Conservation (phyloP, 1,284 basidiomycete genomes). For the Takashimella koratensis region DNA sequence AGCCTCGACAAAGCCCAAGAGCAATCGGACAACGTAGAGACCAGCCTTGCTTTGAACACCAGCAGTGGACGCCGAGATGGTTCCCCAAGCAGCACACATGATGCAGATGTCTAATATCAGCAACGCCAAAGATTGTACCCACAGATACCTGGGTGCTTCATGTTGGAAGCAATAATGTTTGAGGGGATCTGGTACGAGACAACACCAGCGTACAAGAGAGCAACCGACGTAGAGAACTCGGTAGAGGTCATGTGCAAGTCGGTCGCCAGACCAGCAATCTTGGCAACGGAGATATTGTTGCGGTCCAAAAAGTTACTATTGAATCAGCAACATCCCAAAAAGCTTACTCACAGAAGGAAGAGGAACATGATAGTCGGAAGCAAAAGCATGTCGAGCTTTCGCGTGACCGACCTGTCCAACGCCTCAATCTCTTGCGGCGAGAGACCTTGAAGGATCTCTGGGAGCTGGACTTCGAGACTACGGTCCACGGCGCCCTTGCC, state of each 20-base stretch:
- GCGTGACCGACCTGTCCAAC: conserved; percentile 30
- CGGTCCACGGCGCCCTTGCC: conserved; percentile 12
- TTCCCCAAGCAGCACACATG: conserved; percentile 38
- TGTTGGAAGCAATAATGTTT: conserved; percentile 15
- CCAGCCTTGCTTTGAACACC: conserved; percentile 26
- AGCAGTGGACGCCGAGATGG: conserved; percentile 30
- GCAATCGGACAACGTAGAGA: conserved; percentile 20
- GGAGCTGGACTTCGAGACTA: conserved; percentile 16
- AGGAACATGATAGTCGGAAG: no score
- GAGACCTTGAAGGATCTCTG: conserved; percentile 27
- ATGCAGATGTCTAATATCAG: neutral
- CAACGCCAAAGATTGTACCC: conserved; percentile 3
- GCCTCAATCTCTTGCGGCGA: conserved; percentile 27
- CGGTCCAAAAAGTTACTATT: no score
- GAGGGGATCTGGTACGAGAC: conserved; percentile 35
- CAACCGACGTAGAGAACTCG: conserved; percentile 33
- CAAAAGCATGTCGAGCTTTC: no score
- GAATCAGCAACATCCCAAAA: no score
- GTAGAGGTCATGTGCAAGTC: conserved; percentile 17
- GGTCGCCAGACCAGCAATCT: conserved; percentile 15
- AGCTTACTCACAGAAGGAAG: no score
- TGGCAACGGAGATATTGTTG: conserved; percentile 15
- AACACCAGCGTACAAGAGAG: conserved; percentile 20
- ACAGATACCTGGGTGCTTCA: neutral
- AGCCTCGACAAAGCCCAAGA: conserved; percentile 34